Conservation (phyloP, 306 rosid genomes). For the Mimosa bimucronata region DNA sequence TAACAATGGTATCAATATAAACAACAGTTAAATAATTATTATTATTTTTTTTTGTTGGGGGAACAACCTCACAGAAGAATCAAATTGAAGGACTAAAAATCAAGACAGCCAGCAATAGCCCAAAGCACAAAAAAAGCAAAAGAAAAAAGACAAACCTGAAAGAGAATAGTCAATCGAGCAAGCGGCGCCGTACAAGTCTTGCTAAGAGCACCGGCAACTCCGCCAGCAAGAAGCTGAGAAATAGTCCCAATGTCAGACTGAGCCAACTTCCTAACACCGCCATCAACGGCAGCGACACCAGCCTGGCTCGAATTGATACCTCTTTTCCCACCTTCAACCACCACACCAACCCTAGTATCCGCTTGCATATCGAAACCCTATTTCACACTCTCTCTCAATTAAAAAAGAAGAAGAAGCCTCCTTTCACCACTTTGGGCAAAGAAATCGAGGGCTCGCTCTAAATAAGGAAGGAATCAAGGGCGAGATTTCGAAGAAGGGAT, state of each 20-base stretch:
- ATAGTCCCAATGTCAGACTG: constrained; percentile 74
- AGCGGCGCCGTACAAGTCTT: constrained; percentile 99
- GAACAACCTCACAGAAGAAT: neutral
- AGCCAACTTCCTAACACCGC: constrained; percentile 60
- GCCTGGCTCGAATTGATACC: constrained; percentile 55
- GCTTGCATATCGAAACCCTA: constrained; percentile 65
- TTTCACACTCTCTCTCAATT: neutral
- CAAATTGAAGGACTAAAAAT: neutral
- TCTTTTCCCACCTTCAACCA: constrained; percentile 67
- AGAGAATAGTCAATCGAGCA: constrained; percentile 92
- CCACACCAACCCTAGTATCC: constrained; percentile 85
- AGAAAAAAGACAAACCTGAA: constrained; percentile 64
- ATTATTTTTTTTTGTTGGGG: too few species aligned
- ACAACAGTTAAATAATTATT: neutral
- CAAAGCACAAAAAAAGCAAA: neutral
- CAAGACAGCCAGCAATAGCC: neutral
- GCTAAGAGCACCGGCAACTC: constrained; percentile 91
- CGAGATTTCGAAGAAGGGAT: neutral
- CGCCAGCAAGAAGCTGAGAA: constrained; percentile 93
- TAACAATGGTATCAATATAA: neutral
- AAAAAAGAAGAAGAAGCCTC: neutral
- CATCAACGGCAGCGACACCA: constrained; percentile 62
- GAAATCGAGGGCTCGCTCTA: neutral
- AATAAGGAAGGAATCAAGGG: neutral
- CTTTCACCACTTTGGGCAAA: constrained; percentile 22